Conservation (phyloP, 2,329 filamentous ascomycete genomes). For the Aspergillus jensenii region DNA sequence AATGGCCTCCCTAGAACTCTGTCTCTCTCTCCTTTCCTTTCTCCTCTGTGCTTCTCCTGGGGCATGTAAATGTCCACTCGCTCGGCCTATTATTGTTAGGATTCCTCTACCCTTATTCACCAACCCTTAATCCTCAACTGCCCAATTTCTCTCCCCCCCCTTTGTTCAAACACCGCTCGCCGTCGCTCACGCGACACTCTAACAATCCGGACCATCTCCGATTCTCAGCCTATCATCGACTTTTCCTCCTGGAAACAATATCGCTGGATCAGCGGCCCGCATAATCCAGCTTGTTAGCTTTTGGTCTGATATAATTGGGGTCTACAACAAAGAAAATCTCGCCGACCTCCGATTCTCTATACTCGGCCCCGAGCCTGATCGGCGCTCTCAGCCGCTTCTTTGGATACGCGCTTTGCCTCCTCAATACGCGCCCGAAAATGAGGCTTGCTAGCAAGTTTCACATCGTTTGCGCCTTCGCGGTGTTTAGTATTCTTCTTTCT, state of each 20-base stretch:
- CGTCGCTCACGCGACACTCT: constrained; percentile 10
- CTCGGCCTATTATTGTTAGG: background rate
- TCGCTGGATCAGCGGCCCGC: background rate
- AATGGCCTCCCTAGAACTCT: background rate
- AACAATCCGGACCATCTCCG: background rate
- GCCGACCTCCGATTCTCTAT: background rate
- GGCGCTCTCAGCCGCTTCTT: constrained; percentile 5
- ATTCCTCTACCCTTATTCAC: background rate
- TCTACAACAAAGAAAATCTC: constrained; percentile 2
- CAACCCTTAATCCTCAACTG: background rate
- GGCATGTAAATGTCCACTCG: constrained; percentile 1
- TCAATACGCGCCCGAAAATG: constrained; percentile 17
- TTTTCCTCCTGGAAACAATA: background rate
- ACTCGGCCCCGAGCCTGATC: constrained; percentile 1
- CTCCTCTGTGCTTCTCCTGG: background rate
- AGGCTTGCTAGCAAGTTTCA: constrained; percentile 33
- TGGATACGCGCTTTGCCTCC: constrained; percentile 13
- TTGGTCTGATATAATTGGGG: background rate
- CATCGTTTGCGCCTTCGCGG: constrained; percentile 28
- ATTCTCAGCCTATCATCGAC: background rate
- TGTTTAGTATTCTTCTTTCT: constrained; percentile 30
- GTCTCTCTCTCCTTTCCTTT: constrained; percentile 1
- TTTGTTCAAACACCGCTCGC: background rate
- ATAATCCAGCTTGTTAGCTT: background rate
- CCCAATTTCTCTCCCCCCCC: background rate